These are phyloP conservation scores for Senna tora DNA, from an alignment of 306 rosid species.

Conservation along the genomic window DNA sequence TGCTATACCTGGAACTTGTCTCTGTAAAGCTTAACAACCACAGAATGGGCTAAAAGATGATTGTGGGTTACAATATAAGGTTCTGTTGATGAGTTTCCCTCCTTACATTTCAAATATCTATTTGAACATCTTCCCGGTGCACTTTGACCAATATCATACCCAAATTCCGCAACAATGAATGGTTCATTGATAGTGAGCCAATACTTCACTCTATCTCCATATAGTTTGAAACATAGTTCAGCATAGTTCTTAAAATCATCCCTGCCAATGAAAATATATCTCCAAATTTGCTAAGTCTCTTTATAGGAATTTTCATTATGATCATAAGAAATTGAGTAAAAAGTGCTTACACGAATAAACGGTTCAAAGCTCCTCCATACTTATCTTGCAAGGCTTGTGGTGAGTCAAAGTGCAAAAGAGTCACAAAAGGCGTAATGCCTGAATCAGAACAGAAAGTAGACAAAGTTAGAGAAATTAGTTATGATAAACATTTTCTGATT, in stretches of 20 bases:
- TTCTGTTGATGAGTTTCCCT: conserved; percentile 43
- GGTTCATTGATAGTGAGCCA: conserved; percentile 53
- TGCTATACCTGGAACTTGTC: conserved; percentile 31
- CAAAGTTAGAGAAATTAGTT: background rate
- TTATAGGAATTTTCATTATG: background rate
- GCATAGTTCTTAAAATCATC: conserved; percentile 42
- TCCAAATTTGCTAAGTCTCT: background rate
- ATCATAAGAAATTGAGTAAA: background rate
- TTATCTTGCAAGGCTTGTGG: conserved; percentile 50
- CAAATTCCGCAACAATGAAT: conserved; percentile 10
- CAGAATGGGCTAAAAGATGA: conserved; percentile 45
- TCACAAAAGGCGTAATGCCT: conserved; percentile 50
- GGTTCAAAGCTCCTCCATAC: conserved; percentile 45
- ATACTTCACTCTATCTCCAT: conserved; percentile 45
- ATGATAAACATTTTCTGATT: too few relatives aligned
- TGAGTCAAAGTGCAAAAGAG: conserved; percentile 41
- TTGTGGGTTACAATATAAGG: conserved; percentile 48
- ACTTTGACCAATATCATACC: conserved; percentile 38
- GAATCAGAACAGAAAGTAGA: background rate
- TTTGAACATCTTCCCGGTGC: conserved; percentile 48
- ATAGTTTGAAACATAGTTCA: conserved; percentile 38
- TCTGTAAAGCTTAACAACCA: conserved; percentile 34
- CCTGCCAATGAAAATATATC: conserved; percentile 17
- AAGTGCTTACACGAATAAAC: conserved; percentile 43
- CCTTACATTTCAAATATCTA: background rate